Evolutionary conservation across 305 asterid genomes (phyloP).

Genomic region (Solanum hybrid): DNA sequence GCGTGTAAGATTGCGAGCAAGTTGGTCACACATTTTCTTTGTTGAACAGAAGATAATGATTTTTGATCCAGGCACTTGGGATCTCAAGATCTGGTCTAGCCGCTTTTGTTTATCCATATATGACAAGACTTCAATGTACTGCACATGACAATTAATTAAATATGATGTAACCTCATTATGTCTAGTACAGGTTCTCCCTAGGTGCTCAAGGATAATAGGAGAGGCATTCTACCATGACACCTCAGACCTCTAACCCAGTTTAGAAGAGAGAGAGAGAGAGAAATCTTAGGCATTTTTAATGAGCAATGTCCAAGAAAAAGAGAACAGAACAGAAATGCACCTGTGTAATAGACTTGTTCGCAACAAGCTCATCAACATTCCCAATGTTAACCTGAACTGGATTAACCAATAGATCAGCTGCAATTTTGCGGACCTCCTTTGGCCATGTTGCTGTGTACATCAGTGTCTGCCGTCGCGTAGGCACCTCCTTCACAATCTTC

Average conservation of each 20-base stretch:
- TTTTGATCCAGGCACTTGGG: conserved; percentile 95
- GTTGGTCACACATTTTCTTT: conserved; percentile 91
- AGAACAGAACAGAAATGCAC: conserved; percentile 20
- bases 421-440: conserved; percentile 94
- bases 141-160: conserved; percentile 10
- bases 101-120: conserved; percentile 76
- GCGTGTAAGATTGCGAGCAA: conserved; percentile 55
- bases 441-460: conserved; percentile 99
- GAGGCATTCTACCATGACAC: background rate
- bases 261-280: background rate
- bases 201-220: background rate
- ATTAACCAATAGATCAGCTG: conserved; percentile 73
- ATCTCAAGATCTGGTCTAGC: conserved; percentile 81
- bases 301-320: background rate
- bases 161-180: background rate
- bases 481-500: conserved; percentile 94
- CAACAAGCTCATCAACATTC: conserved; percentile 82
- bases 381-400: conserved; percentile 98
- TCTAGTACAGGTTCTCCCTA: background rate
- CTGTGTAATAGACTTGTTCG: conserved; percentile 97
- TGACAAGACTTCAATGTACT: conserved; percentile 72
- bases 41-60: conserved; percentile 92
- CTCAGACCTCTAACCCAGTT: background rate
- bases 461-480: conserved; percentile 80
- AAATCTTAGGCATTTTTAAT: background rate